Evolutionary conservation across 2,329 filamentous ascomycete species (phyloP).

Genomic region (Nakataea oryzae): DNA sequence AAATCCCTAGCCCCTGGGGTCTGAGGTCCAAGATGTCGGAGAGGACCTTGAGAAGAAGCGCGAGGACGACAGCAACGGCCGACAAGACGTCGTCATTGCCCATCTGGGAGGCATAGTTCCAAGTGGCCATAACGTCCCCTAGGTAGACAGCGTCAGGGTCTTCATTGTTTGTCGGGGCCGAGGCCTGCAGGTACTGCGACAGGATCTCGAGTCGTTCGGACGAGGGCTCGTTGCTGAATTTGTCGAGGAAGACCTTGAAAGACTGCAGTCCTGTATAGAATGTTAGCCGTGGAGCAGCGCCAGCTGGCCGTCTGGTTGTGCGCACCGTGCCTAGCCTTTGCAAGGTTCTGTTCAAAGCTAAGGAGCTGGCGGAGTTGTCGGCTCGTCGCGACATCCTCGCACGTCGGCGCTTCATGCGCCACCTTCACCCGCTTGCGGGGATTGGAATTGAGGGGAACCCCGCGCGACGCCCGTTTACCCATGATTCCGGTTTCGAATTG

Average conservation of each 20-base stretch:
- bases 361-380: slow-evolving; percentile 61
- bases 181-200: slow-evolving; percentile 54
- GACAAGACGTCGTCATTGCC: slow-evolving; percentile 77
- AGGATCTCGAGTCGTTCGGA: slow-evolving; percentile 47
- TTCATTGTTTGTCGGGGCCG: slow-evolving; percentile 30
- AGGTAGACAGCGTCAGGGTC: slow-evolving; percentile 57
- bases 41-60: slow-evolving; percentile 69
- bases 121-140: slow-evolving; percentile 73
- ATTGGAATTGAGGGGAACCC: slow-evolving; percentile 24
- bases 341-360: slow-evolving; percentile 59
- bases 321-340: slow-evolving; percentile 55
- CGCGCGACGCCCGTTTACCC: slow-evolving; percentile 32
- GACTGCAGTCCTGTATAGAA: slow-evolving; percentile 48
- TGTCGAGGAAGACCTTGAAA: slow-evolving; percentile 62
- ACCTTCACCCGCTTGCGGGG: slow-evolving; percentile 45
- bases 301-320: neutral
- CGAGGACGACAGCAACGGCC: slow-evolving; percentile 68
- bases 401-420: slow-evolving; percentile 44
- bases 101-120: slow-evolving; percentile 71
- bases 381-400: slow-evolving; percentile 50
- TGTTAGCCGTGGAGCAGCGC: neutral
- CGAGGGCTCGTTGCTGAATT: slow-evolving; percentile 32
- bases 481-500: slow-evolving; percentile 17
- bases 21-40: slow-evolving; percentile 65
- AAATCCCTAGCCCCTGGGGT: slow-evolving; percentile 65